Conservation (phyloP, 768 basidiomycete genomes). For the Russula abietina region DNA sequence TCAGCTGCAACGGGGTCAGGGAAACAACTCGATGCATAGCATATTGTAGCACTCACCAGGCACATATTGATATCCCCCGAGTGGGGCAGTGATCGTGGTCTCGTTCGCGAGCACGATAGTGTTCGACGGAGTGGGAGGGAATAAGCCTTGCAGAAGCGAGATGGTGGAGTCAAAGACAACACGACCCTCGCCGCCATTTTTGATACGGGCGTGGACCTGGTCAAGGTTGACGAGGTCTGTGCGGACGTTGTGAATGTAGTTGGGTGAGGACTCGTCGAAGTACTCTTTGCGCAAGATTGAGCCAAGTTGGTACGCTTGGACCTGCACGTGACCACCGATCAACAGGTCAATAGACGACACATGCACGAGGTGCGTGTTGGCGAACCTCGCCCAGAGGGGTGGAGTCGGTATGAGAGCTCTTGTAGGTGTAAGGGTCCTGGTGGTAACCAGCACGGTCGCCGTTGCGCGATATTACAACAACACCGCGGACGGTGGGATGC, state of each 20-base stretch:
- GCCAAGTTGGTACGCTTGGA: conserved; percentile 64
- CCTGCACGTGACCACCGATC: conserved; percentile 36
- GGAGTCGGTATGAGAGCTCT: conserved; percentile 55
- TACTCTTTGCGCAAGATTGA: conserved; percentile 56
- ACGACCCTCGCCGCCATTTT: conserved; percentile 79
- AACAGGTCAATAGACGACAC: not conserved
- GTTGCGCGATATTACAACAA: conserved; percentile 71
- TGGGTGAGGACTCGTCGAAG: conserved; percentile 57
- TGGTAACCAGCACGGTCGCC: conserved; percentile 65
- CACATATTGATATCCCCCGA: conserved; percentile 82
- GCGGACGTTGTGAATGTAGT: conserved; percentile 61
- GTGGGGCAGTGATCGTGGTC: conserved; percentile 61
- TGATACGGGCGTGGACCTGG: conserved; percentile 71
- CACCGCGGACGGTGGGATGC: conserved; percentile 60
- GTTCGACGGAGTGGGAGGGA: conserved; percentile 71
- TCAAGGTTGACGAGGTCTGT: conserved; percentile 65
- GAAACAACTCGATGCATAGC: not conserved
- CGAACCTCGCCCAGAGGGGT: conserved; percentile 71
- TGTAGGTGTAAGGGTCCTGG: conserved; percentile 68
- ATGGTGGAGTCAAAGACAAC: conserved; percentile 83
- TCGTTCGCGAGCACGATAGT: conserved; percentile 76
- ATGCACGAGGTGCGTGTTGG: not conserved
- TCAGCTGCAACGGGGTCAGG: conserved; percentile 44
- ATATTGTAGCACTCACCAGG: conserved; percentile 44
- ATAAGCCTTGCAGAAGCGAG: conserved; percentile 79